Conservation (phyloP, 345 rosid genomes). For the Rhizophora mangle region DNA sequence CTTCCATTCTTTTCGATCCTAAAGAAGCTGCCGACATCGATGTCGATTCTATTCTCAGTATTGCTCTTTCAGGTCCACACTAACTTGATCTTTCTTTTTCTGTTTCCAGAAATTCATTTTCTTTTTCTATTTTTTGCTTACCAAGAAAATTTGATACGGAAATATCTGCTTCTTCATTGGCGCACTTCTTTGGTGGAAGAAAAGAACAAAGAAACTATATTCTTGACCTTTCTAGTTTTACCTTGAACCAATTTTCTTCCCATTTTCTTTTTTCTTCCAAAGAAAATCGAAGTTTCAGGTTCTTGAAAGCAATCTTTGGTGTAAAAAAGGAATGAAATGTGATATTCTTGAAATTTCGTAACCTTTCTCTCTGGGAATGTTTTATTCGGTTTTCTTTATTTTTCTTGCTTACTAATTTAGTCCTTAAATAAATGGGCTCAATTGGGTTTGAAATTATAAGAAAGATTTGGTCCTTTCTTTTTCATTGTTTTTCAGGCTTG, state of each 20-base stretch:
- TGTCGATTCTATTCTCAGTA: conserved; percentile 51
- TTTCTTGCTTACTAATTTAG: too few species aligned
- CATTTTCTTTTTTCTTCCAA: neutral
- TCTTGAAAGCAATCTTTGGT: too few species aligned
- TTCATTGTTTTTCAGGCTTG: conserved; percentile 52
- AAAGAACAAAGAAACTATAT: too few species aligned
- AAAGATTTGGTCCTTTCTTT: neutral
- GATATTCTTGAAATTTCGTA: neutral
- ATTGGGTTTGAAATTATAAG: neutral
- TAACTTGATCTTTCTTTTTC: too few species aligned
- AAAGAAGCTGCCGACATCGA: conserved; percentile 77
- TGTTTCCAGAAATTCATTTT: neutral
- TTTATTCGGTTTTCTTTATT: neutral
- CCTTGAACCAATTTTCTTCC: too few species aligned
- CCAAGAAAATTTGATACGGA: neutral
- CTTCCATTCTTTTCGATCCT: conserved; percentile 51
- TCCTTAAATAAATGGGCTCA: neutral
- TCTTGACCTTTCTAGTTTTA: neutral
- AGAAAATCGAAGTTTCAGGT: neutral
- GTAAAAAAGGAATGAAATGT: too few species aligned
- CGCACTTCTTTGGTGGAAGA: too few species aligned
- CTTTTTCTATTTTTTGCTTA: neutral
- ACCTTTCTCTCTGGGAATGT: neutral
- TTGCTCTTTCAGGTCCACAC: conserved; percentile 51
- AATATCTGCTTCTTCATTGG: too few species aligned